Base-by-base conservation (phyloP, 2,329 filamentous ascomycete genomes). In the Scedosporium apiospermum region DNA sequence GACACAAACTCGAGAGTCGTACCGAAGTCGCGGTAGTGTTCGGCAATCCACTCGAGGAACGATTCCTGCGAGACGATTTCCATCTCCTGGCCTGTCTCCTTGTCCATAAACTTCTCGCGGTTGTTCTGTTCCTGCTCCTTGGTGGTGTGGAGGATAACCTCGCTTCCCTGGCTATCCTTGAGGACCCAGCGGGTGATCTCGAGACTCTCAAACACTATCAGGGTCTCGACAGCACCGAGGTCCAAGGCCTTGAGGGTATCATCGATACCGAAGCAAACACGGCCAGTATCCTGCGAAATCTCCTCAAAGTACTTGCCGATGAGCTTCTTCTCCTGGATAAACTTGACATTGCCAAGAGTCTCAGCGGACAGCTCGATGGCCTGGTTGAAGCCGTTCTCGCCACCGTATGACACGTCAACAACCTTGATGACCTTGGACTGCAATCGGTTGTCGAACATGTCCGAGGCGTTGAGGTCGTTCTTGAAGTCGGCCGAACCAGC, bases 241-340 rank as follows among this genome's bases (percentile, higher is more conserved):
- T 99, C 96, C 68, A 99, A 79, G 60, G 95, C 95, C 82, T 97
- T 98, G 71, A 99, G 82, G 16, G 95, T 99, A 74, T 99, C 96
- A 1, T 98, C 95, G 66, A 99, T 88, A 82, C 95, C 92, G 76
- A 99, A 99, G 82, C 95, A 99, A 69, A 99, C 88, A 73, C 92
- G 95, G 69, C 95, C 95, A 61, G 89, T 96, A 73, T 99, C 95
- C 77, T 96, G 92, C 75, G 91, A 96, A 72, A 99, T 98, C 78
- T 99, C 93, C 75, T 99, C 93, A 71, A 99, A 99, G 82, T 99
- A 99, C 74, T 90, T 92, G 75, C 93, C 93, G 72, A 99, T 99
- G 66, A 99, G 87, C 82, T 97, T 99, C 89, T 99, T 99, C 84
- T 99, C 95, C 78, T 99, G 95, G 75, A 99, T 97, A 76, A 99